These are phyloP conservation scores for Boechera divaricarpa DNA, from an alignment of 345 rosid species.

Conservation along the genomic window DNA sequence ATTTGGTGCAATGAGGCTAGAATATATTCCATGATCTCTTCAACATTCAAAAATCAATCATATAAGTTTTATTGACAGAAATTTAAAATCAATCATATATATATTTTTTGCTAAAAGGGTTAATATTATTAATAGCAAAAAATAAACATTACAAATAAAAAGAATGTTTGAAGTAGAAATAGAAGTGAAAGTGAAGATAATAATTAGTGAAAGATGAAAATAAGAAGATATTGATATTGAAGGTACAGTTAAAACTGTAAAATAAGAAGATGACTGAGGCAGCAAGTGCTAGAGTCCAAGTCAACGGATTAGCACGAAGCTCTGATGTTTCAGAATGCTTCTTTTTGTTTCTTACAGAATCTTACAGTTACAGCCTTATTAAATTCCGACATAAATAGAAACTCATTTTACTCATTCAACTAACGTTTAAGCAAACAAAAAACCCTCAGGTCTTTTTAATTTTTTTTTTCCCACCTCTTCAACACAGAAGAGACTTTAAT, in stretches of 20 bases:
- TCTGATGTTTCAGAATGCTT: conserved; percentile 40
- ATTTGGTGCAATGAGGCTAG: too few relatives aligned
- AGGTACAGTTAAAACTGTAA: neutral
- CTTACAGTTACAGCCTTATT: conserved; percentile 32
- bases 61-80: neutral
- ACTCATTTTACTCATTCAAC: conserved; percentile 21
- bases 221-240: neutral
- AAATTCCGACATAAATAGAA: conserved; percentile 39
- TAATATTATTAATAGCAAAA: too few relatives aligned
- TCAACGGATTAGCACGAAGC: conserved; percentile 42
- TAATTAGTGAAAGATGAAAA: too few relatives aligned
- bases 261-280: conserved; percentile 24
- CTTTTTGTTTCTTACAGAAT: conserved; percentile 44
- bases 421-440: neutral
- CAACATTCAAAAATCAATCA: too few relatives aligned
- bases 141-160: too few relatives aligned
- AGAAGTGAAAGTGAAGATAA: too few relatives aligned
- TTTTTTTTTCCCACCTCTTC: conserved; percentile 28
- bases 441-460: neutral
- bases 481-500: conserved; percentile 9
- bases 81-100: neutral
- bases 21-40: too few relatives aligned
- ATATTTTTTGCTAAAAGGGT: too few relatives aligned
- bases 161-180: too few relatives aligned
- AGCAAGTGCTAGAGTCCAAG: conserved; percentile 38